Evolutionary conservation across 192 early-diverging fungal species (phyloP), one percentile per base, ranked within the genome.

Genomic region (Linnemannia zychae): DNA sequence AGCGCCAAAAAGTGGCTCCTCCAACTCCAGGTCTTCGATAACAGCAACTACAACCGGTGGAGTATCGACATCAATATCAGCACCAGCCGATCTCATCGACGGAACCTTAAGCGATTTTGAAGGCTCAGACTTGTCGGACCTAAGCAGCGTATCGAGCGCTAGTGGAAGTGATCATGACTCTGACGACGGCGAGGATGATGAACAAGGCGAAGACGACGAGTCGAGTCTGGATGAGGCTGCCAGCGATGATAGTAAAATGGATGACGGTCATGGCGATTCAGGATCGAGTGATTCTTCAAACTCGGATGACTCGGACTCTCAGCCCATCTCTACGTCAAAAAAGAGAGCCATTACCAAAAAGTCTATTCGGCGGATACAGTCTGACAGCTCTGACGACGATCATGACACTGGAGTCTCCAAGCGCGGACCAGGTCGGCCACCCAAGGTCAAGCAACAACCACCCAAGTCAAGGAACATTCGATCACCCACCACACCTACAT

Each of bases 41-140:
- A 3, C 68, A 71, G 67, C 67, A 18, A 7, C 44, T 4, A 47
- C 47, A n/a, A 7, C 71, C 7, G 12, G 46, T 13, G 33, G 34
- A 44, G 33, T 49, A 20, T 11, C 33, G 12, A 48, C 49, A 47
- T 18, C 70, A 47, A 48, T 63, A 49, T 50, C 48, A 20, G 24
- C 69, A 48, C 22, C 57, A 22, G 15, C 71, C 20, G 81, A 82
- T 71, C 33, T 75, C 0, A 73, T 77, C 20, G 81, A 84, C 22
- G 76, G 81, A 38, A 38, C 76, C 48, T 22, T 85, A 48, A 85
- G 77, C 69, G 83, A 85, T 37, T 85, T 85, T 40, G 83, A 73
- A 3, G 83, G 83, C 22, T 85, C 83, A 0, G 83, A 85, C 36
- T 71, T 85, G 13, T 85, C 83, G 6, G 83, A 85, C 28, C 74